Conservation (phyloP, 1,139 yeast species). For the Wickerhamomyces sp. region DNA sequence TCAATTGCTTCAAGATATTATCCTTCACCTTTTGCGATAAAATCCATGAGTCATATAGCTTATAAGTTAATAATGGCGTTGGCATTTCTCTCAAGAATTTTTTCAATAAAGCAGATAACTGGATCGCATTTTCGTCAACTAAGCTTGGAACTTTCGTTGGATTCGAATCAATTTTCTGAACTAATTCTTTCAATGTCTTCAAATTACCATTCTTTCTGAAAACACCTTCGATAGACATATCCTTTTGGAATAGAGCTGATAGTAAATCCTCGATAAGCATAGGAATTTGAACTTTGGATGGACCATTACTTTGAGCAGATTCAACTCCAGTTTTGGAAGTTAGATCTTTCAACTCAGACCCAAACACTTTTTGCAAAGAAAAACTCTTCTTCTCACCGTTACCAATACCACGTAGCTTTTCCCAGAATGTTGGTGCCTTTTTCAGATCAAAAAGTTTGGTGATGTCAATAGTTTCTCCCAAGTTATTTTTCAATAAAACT, state of each 20-base stretch:
- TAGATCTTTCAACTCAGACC: constrained; percentile 67
- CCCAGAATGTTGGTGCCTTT: constrained; percentile 72
- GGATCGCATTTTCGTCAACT: constrained; percentile 79
- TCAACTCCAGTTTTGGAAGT: constrained; percentile 80
- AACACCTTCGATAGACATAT: constrained; percentile 95
- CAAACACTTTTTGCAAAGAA: constrained; percentile 56
- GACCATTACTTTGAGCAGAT: constrained; percentile 84
- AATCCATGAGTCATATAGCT: constrained; percentile 77
- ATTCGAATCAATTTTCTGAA: constrained; percentile 68
- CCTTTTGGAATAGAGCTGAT: constrained; percentile 81
- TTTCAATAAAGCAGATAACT: constrained; percentile 88
- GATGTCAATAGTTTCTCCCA: constrained; percentile 49
- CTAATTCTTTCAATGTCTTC: constrained; percentile 68
- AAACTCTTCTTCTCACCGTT: constrained; percentile 29
- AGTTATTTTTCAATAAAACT: constrained; percentile 25
- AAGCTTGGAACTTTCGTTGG: constrained; percentile 75
- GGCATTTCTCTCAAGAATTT: constrained; percentile 92
- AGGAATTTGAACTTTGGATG: constrained; percentile 76
- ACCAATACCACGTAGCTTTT: constrained; percentile 43
- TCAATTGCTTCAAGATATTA: constrained; percentile 43
- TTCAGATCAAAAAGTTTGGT: constrained; percentile 48
- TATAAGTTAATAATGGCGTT: constrained; percentile 78
- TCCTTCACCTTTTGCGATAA: constrained; percentile 60
- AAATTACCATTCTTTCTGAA: constrained; percentile 97
- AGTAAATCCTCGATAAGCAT: constrained; percentile 83